Evolutionary conservation across 768 basidiomycete genomes (phyloP).

Genomic region (Tulasnella sp.): DNA sequence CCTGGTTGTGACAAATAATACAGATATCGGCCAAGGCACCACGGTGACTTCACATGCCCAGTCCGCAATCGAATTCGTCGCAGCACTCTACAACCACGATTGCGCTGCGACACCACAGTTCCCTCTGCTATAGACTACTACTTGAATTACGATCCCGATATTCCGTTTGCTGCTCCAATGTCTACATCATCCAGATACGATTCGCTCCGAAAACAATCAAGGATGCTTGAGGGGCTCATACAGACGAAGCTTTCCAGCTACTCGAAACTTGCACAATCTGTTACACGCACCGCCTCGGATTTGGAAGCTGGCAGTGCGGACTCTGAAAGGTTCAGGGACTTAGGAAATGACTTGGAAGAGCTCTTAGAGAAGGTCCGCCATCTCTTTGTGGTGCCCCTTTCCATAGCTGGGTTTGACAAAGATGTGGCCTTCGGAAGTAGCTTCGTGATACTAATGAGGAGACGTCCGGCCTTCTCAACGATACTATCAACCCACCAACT

Average conservation of each 20-base stretch:
- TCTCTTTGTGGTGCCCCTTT: too few species aligned
- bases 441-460: constrained; percentile 80
- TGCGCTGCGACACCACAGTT: too few species aligned
- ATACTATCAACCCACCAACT: constrained; percentile 58
- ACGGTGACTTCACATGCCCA: too few species aligned
- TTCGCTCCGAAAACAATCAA: constrained; percentile 77
- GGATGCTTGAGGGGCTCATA: constrained; percentile 86
- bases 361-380: constrained; percentile 64
- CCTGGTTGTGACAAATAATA: too few species aligned
- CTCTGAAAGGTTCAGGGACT: constrained; percentile 54
- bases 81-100: too few species aligned
- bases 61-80: too few species aligned
- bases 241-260: constrained; percentile 87
- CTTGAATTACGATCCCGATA: too few species aligned
- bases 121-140: too few species aligned
- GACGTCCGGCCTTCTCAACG: constrained; percentile 52
- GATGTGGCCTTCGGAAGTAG: constrained; percentile 32
- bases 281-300: constrained; percentile 45
- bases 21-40: too few species aligned
- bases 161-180: too few species aligned
- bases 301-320: constrained; percentile 58
- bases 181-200: constrained; percentile 47
- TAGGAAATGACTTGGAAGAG: constrained; percentile 81
- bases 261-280: constrained; percentile 65
- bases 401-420: constrained; percentile 15